phyloP scores from a whole-genome alignment of 2,329 filamentous ascomycete species.

The Coleophoma eucalyptorum region DNA sequence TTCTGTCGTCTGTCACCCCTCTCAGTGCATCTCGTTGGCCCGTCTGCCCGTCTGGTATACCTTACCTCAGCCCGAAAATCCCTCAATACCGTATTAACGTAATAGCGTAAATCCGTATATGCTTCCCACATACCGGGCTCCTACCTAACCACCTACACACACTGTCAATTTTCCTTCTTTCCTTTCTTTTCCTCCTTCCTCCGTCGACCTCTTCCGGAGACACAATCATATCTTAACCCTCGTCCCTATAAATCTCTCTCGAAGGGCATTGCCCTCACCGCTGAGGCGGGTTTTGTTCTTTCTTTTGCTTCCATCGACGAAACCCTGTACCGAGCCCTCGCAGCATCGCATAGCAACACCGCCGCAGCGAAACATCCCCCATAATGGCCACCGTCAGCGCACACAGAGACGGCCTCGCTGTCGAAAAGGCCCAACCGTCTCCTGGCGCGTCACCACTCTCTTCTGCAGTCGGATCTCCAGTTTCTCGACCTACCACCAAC shows the following conservation, averaged over 20 bases:
- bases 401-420: constrained; percentile 14
- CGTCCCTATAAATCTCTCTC: constrained; percentile 6
- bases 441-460: constrained; percentile 20
- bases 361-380: no score
- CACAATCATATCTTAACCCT: not conserved
- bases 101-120: no score
- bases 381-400: constrained; percentile 24
- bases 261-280: constrained; percentile 19
- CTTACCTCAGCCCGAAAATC: no score
- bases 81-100: no score
- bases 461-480: constrained; percentile 19
- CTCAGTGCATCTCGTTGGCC: no score
- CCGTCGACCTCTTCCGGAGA: not conserved
- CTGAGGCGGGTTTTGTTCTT: constrained; percentile 12
- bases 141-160: no score
- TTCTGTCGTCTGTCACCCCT: no score
- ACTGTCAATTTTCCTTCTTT: not conserved
- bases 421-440: constrained; percentile 18
- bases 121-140: no score
- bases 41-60: no score
- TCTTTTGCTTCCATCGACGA: not conserved
- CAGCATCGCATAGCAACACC: not conserved
- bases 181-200: not conserved
- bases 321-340: constrained; percentile 4
- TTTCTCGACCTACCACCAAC: constrained; percentile 17